phyloP scores from a whole-genome alignment of 1,139 yeast genomes.

The Lodderomyces theae region DNA sequence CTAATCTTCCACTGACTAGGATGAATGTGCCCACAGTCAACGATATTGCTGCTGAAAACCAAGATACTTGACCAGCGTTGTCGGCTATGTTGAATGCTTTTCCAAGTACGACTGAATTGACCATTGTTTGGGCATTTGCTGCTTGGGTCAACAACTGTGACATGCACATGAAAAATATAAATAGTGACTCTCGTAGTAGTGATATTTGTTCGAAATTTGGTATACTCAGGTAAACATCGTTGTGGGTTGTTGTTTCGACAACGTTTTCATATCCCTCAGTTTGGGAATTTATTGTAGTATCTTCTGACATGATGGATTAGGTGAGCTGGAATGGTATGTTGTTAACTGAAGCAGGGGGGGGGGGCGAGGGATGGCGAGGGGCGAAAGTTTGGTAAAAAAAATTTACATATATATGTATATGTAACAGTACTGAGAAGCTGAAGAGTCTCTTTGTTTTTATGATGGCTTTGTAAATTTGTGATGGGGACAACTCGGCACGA shows the following conservation, averaged over 20 bases:
- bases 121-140: constrained; percentile 45
- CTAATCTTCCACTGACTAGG: constrained; percentile 57
- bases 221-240: constrained; percentile 3
- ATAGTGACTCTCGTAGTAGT: constrained; percentile 18
- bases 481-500: constrained; percentile 1
- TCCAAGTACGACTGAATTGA: constrained; percentile 35
- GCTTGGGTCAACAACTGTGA: constrained; percentile 54
- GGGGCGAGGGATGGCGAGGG: too few species aligned
- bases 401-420: not conserved
- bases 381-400: too few species aligned
- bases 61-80: constrained; percentile 45
- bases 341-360: too few species aligned
- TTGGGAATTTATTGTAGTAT: not conserved
- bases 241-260: not conserved
- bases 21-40: constrained; percentile 64
- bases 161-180: constrained; percentile 29
- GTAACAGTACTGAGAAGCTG: not conserved
- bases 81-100: constrained; percentile 32
- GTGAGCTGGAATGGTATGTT: too few species aligned
- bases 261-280: not conserved
- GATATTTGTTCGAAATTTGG: constrained; percentile 21
- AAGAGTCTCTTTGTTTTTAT: not conserved
- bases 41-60: constrained; percentile 61
- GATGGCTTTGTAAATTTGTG: not conserved
- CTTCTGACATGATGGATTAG: not conserved